A percentile compares a stretch with the other conserved stretches of the same genome.
These are phyloP conservation scores for Penicillium corylophilum DNA, from an alignment of 2,329 filamentous ascomycete genomes.

Conservation along the genomic window DNA sequence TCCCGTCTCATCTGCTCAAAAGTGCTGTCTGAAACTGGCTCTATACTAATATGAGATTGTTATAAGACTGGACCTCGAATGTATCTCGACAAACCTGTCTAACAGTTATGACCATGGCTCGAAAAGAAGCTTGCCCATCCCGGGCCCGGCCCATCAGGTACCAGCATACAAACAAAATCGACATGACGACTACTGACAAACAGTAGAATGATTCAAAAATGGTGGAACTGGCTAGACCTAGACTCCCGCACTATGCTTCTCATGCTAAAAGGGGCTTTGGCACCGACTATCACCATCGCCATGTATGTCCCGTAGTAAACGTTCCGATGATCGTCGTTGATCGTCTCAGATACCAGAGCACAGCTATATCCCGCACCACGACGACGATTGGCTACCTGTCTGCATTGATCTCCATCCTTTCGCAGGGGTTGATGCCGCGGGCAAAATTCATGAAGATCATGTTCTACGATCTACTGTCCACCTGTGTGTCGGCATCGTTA, in stretches of 20 bases:
- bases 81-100: not conserved
- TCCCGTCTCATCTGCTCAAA: not conserved
- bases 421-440: slow-evolving; percentile 64
- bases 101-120: slow-evolving; percentile 9
- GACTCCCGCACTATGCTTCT: slow-evolving; percentile 28
- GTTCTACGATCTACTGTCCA: slow-evolving; percentile 56
- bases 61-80: not conserved
- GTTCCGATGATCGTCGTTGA: not conserved
- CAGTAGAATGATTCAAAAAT: not conserved
- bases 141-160: slow-evolving; percentile 13
- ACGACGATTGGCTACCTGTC: slow-evolving; percentile 57
- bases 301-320: slow-evolving; percentile 51
- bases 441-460: slow-evolving; percentile 71
- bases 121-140: slow-evolving; percentile 1
- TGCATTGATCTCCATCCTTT: slow-evolving; percentile 63
- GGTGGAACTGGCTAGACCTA: slow-evolving; percentile 27
- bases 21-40: not conserved
- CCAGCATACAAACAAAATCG: too few relatives aligned
- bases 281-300: slow-evolving; percentile 56
- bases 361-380: slow-evolving; percentile 51
- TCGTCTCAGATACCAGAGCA: slow-evolving; percentile 45
- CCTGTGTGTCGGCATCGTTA: slow-evolving; percentile 60
- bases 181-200: not conserved
- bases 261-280: slow-evolving; percentile 54
- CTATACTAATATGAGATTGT: not conserved